Evolutionary conservation across 148 eudicot species (phyloP).

Genomic region (Arctostaphylos glauca): DNA sequence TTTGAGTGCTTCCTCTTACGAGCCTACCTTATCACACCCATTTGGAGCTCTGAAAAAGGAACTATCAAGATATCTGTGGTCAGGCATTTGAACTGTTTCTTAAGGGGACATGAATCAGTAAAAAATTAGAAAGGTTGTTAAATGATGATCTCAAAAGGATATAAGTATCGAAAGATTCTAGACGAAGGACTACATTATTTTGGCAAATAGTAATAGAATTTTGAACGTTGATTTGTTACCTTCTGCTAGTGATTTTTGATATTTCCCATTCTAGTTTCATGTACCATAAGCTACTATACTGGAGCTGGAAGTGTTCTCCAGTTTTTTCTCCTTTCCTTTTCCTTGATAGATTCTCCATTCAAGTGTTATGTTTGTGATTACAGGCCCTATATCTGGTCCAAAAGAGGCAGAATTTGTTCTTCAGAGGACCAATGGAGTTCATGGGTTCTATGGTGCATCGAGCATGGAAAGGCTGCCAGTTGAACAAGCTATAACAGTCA

Average conservation of each 20-base stretch:
- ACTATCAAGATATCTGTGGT: not conserved
- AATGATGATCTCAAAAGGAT: not conserved
- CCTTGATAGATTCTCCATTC: not conserved
- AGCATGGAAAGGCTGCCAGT: slow-evolving; percentile 98
- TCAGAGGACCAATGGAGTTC: slow-evolving; percentile 83
- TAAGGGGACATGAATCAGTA: not conserved
- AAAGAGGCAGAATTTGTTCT: slow-evolving; percentile 83
- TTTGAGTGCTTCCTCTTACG: not conserved
- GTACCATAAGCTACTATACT: not conserved
- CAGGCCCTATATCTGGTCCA: slow-evolving; percentile 95
- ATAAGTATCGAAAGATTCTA: not conserved
- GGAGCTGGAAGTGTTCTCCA: not conserved
- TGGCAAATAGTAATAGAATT: not conserved
- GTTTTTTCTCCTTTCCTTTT: not conserved
- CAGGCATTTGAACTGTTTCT: not conserved
- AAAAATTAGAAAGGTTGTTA: not conserved
- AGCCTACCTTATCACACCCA: not conserved
- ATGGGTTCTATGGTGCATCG: slow-evolving; percentile 97
- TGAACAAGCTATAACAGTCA: slow-evolving; percentile 83
- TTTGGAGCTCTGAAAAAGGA: not conserved
- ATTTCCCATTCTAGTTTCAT: slow-evolving; percentile 3
- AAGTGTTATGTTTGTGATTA: slow-evolving; percentile 11
- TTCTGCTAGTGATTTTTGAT: not conserved
- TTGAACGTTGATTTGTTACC: not conserved
- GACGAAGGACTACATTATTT: no score